Conservation (phyloP, 1,284 basidiomycete species). For the Irpex rosettiformis region DNA sequence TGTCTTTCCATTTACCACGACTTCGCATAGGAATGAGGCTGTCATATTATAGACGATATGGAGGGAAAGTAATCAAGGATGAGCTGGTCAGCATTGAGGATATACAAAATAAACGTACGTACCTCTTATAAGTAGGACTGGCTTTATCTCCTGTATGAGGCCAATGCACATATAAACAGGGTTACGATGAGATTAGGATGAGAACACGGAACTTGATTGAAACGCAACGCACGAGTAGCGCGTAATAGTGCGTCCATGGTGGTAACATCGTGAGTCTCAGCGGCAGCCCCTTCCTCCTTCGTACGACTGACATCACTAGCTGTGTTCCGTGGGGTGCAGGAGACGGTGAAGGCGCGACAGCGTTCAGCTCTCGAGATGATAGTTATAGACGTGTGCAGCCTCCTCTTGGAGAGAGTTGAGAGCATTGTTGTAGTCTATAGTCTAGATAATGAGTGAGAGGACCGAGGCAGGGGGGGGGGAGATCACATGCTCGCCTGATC, state of each 20-base stretch:
- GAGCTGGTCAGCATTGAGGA: no score
- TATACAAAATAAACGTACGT: neutral
- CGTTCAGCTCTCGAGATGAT: no score
- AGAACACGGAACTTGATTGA: neutral
- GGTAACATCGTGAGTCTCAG: constrained; percentile 57
- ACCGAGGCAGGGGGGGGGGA: no score
- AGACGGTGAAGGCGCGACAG: neutral
- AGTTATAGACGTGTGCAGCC: no score
- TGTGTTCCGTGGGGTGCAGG: constrained; percentile 1
- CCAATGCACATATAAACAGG: no score
- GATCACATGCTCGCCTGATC: no score
- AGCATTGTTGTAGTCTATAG: no score
- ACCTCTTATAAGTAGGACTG: neutral
- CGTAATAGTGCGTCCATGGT: constrained; percentile 57
- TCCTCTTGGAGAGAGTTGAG: no score
- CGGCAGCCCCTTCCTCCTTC: constrained; percentile 29
- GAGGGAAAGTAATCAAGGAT: no score
- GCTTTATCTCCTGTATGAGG: neutral
- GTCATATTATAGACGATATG: no score
- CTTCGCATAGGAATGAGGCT: neutral
- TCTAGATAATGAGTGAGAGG: no score
- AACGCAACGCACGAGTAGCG: constrained; percentile 47
- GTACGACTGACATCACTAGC: constrained; percentile 14
- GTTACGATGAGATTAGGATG: neutral
- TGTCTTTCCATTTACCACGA: neutral